Base-by-base conservation (phyloP, 495 filamentous ascomycete species). In the Apodospora peruviana region DNA sequence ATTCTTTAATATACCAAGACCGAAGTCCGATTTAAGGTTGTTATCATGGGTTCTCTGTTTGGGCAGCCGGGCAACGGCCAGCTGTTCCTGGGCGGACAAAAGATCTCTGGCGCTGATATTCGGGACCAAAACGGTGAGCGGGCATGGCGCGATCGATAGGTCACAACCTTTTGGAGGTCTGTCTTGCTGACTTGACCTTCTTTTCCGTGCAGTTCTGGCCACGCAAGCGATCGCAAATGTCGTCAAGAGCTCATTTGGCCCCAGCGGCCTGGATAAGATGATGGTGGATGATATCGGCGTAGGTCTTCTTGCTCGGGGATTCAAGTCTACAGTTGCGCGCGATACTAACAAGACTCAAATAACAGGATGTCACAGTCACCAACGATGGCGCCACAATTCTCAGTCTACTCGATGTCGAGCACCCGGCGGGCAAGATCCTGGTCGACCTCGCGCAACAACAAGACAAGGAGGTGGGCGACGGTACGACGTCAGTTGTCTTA, bases 201-300 rank as follows among this genome's bases (percentile, higher is more conserved):
- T 59, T 58, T 50, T 53, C 43, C 32, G 48, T 36, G 45, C 59
- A 95, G 93, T 98, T 29, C 82, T 90, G 50, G 93, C 93, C 44
- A 97, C 93, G 37, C 88, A 95, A 68, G 90, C 91, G 39, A 96
- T 99, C 65, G 86, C 93, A 67, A 97, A 96, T 84, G 89, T 96
- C 45, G 90, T 99, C 66, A 96, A 95, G 74, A 95, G 86, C 71
- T 99, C 93, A 12, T 99, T 97, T 67, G 93, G 93, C 35, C 93
- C 93, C 49, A 95, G 88, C 50, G 93, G 93, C 27, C 74, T 99
- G 56, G 93, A 99, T 64, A 99, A 99, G 80, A 97, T 99, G 94
- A 97, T 99, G 94, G 94, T 99, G 62, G 93, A 99, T 69, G 93
- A 99, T 63, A 97, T 97, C 66, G 93, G 93, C 59, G 87, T 90